Evolutionary conservation across 495 filamentous ascomycete species (phyloP).

Genomic region (Podospora didyma): DNA sequence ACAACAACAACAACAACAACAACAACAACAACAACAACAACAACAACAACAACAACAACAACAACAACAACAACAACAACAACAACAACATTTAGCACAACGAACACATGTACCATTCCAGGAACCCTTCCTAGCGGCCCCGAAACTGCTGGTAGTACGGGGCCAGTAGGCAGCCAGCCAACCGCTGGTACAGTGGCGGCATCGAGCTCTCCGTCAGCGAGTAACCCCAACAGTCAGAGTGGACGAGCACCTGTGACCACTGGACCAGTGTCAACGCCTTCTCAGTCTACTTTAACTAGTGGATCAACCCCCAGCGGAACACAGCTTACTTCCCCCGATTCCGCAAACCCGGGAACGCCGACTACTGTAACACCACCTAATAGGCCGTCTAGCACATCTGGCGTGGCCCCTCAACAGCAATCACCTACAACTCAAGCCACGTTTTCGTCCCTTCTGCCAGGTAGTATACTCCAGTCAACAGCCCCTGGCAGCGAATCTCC

Average conservation of each 20-base stretch:
- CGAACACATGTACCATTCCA: slow-evolving; percentile 6
- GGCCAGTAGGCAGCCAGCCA: background rate
- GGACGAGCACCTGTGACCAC: background rate
- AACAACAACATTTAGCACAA: slow-evolving; percentile 11
- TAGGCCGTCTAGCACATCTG: background rate
- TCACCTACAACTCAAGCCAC: background rate
- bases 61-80: slow-evolving; percentile 12
- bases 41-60: slow-evolving; percentile 10
- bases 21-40: slow-evolving; percentile 12
- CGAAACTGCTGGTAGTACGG: background rate
- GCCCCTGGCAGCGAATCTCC: too few species aligned
- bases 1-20: slow-evolving; percentile 8
- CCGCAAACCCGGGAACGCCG: background rate
- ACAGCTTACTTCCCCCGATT: background rate
- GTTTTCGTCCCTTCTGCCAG: too few species aligned
- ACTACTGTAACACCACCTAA: background rate
- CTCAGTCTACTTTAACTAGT: background rate
- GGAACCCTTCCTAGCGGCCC: background rate
- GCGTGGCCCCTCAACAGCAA: background rate
- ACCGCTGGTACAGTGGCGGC: background rate
- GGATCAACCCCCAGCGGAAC: background rate
- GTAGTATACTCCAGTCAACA: too few species aligned
- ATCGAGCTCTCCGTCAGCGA: background rate
- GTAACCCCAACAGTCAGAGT: background rate
- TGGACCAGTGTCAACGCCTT: background rate